Percentiles rank a stretch among this genome's conserved stretches.
Conservation (phyloP, 495 filamentous ascomycete species). For the Hyaloscypha variabilis region DNA sequence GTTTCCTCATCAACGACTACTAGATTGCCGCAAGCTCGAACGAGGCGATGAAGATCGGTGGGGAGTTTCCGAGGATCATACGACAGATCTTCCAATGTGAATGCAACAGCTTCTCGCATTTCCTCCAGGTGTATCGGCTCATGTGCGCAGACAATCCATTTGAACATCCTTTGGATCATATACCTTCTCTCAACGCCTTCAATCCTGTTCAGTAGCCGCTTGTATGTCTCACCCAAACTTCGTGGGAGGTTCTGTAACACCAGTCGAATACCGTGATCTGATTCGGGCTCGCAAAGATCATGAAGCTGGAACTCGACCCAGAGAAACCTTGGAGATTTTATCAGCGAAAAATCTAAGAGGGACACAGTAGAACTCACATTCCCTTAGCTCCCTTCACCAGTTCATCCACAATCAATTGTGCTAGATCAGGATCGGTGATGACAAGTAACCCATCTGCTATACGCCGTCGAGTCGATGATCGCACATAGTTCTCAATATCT, state of each 20-base stretch:
- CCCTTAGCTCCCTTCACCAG: slow-evolving; percentile 15
- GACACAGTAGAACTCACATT: slow-evolving; percentile 13
- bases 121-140: slow-evolving; percentile 13
- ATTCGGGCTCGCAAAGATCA: slow-evolving; percentile 19
- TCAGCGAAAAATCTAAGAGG: slow-evolving; percentile 6
- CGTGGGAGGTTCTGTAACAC: slow-evolving; percentile 18
- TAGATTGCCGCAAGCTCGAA: slow-evolving; percentile 36
- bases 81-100: slow-evolving; percentile 10
- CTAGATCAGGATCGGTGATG: slow-evolving; percentile 9
- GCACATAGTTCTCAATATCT: slow-evolving; percentile 11
- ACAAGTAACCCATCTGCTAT: slow-evolving; percentile 7
- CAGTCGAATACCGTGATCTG: slow-evolving; percentile 15
- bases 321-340: slow-evolving; percentile 10
- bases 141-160: slow-evolving; percentile 15
- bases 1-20: slow-evolving; percentile 40
- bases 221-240: slow-evolving; percentile 17
- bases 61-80: slow-evolving; percentile 22
- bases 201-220: slow-evolving; percentile 13
- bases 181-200: slow-evolving; percentile 8
- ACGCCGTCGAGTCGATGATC: slow-evolving; percentile 1
- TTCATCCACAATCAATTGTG: slow-evolving; percentile 6
- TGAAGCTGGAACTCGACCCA: slow-evolving; percentile 23
- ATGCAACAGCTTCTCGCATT: slow-evolving; percentile 33
- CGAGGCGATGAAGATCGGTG: slow-evolving; percentile 34
- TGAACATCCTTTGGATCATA: slow-evolving; percentile 19